A percentile compares a stretch with the other conserved stretches of the same genome.
These are phyloP conservation scores for Plasmodium cynomolgi DNA, from an alignment of 169 alveolate genomes.

Conservation along the genomic window DNA sequence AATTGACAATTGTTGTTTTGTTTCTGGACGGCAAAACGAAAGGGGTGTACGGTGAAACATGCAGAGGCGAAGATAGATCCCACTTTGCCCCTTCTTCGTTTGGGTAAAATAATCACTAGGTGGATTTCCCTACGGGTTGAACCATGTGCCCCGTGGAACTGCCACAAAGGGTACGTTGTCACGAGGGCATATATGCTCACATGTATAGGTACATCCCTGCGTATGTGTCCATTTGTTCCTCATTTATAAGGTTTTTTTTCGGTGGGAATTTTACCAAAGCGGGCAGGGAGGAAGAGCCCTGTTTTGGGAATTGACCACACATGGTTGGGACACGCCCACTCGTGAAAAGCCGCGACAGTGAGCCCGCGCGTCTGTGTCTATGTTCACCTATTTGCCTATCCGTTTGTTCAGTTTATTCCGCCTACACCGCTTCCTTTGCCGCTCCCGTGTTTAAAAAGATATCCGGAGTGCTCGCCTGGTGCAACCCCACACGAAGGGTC, in stretches of 20 bases:
- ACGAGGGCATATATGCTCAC: not conserved
- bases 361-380: not conserved
- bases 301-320: not conserved
- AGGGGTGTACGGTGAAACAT: not conserved
- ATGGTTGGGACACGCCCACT: not conserved
- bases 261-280: not conserved
- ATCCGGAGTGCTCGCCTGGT: not conserved
- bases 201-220: not conserved
- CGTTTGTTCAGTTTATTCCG: not conserved
- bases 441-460: not conserved
- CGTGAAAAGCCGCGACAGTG: not conserved
- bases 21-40: not conserved
- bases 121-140: not conserved
- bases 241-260: not conserved
- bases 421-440: not conserved
- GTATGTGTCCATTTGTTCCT: not conserved
- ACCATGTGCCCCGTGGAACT: not conserved
- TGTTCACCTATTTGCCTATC: not conserved
- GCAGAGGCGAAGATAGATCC: not conserved
- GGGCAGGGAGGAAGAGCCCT: not conserved
- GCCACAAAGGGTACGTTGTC: not conserved
- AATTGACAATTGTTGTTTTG: constrained; percentile 4
- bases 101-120: not conserved
- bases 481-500: constrained; percentile 2
- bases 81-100: not conserved